Evolutionary conservation across 768 basidiomycete species (phyloP).

Genomic region (Hericium rajendrae): DNA sequence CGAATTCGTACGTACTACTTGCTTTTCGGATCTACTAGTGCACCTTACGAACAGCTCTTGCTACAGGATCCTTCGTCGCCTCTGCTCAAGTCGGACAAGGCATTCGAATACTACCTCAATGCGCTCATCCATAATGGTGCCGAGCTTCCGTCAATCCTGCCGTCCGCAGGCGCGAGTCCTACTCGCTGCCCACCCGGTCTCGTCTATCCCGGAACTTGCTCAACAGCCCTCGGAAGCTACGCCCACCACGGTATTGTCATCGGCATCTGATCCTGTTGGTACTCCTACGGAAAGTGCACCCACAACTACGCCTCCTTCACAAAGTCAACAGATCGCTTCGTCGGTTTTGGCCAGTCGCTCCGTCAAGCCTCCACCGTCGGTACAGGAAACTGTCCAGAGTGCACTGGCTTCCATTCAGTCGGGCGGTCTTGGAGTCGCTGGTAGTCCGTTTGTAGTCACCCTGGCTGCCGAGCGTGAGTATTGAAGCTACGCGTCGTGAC

Average conservation of each 20-base stretch:
- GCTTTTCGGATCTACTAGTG: neutral
- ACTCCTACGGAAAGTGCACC: neutral
- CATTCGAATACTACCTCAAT: constrained; percentile 69
- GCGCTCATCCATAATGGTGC: constrained; percentile 53
- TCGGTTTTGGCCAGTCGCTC: constrained; percentile 22
- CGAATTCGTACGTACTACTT: constrained; percentile 60
- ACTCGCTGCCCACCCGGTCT: constrained; percentile 26
- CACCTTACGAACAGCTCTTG: constrained; percentile 6
- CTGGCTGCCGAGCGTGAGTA: constrained; percentile 65
- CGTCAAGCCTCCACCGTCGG: neutral
- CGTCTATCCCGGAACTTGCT: constrained; percentile 10
- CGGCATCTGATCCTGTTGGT: neutral
- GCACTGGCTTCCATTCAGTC: constrained; percentile 31
- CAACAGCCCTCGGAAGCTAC: constrained; percentile 10
- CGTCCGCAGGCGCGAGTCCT: constrained; percentile 61
- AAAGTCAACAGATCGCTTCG: constrained; percentile 35
- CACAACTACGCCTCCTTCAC: constrained; percentile 15
- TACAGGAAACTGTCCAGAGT: constrained; percentile 28
- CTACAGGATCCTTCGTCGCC: constrained; percentile 59
- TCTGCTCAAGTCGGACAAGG: constrained; percentile 56
- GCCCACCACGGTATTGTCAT: neutral
- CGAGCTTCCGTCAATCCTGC: constrained; percentile 51
- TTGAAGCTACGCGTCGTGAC: neutral
- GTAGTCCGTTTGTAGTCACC: constrained; percentile 69
- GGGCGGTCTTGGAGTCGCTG: constrained; percentile 32